A percentile compares a stretch with the other conserved stretches of the same genome.
Conservation (phyloP, 495 filamentous ascomycete species). For the Neurospora tetrasperma region DNA sequence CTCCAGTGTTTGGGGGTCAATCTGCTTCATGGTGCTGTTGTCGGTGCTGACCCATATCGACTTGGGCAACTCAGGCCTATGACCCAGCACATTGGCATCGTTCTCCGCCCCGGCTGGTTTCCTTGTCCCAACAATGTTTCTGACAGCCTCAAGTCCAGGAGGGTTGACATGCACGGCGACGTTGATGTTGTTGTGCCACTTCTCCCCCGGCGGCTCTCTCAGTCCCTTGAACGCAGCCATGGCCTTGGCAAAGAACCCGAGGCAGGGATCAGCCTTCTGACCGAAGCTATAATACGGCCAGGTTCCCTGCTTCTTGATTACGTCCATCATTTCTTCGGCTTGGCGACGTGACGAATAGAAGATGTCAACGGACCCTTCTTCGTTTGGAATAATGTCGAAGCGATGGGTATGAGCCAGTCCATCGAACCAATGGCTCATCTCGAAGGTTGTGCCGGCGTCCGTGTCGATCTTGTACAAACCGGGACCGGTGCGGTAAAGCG, state of each 20-base stretch:
- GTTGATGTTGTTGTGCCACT: constrained; percentile 37
- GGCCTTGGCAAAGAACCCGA: constrained; percentile 55
- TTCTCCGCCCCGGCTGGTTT: neutral
- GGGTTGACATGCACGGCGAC: constrained; percentile 50
- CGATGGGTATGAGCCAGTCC: constrained; percentile 65
- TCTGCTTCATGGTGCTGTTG: constrained; percentile 39
- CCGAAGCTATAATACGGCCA: constrained; percentile 45
- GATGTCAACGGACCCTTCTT: constrained; percentile 31
- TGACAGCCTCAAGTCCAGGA: constrained; percentile 35
- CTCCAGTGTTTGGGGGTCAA: constrained; percentile 62
- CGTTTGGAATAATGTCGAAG: constrained; percentile 49
- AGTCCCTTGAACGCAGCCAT: constrained; percentile 39
- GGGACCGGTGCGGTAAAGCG: constrained; percentile 64
- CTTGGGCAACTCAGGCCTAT: constrained; percentile 23
- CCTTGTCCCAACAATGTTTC: constrained; percentile 3
- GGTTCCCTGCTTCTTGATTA: constrained; percentile 43
- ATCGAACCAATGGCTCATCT: constrained; percentile 67
- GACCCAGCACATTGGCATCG: neutral
- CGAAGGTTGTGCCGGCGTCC: constrained; percentile 44
- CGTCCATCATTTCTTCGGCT: constrained; percentile 44
- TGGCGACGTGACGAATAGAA: constrained; percentile 65
- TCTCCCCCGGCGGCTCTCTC: constrained; percentile 2
- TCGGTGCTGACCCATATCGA: constrained; percentile 55
- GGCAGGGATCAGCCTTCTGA: constrained; percentile 56
- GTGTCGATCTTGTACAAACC: constrained; percentile 48